Evolutionary conservation across 2,329 filamentous ascomycete genomes (phyloP).

Genomic region (Mollisiaceae sp.): DNA sequence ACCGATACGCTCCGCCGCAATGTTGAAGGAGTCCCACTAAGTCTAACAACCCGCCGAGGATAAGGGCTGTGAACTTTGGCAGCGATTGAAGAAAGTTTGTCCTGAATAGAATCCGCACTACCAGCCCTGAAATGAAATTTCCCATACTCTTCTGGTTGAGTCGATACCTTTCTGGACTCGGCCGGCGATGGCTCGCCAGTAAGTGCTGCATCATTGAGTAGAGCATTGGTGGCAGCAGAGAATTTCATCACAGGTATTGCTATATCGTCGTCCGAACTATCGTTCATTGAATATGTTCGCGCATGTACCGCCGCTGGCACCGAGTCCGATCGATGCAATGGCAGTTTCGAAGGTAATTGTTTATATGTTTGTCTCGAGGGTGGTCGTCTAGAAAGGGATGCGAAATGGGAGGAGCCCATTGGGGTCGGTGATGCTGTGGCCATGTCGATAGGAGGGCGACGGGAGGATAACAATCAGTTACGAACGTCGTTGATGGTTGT

Average conservation of each 20-base stretch:
- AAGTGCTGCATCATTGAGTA: slow-evolving; percentile 67
- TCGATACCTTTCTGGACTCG: slow-evolving; percentile 25
- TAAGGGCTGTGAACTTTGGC: slow-evolving; percentile 37
- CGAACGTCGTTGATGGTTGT: slow-evolving; percentile 24
- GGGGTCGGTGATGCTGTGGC: slow-evolving; percentile 62
- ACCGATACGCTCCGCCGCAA: slow-evolving; percentile 38
- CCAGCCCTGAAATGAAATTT: slow-evolving; percentile 30
- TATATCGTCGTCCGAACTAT: slow-evolving; percentile 95
- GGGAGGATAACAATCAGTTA: slow-evolving; percentile 25
- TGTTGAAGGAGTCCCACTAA: slow-evolving; percentile 42
- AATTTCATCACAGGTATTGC: slow-evolving; percentile 85
- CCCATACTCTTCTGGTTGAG: slow-evolving; percentile 26
- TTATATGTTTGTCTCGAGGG: slow-evolving; percentile 59
- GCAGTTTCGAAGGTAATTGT: slow-evolving; percentile 54
- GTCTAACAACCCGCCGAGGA: slow-evolving; percentile 39
- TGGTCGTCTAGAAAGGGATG: slow-evolving; percentile 54
- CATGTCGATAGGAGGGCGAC: slow-evolving; percentile 44
- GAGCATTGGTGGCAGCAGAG: slow-evolving; percentile 87
- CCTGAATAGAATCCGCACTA: slow-evolving; percentile 20
- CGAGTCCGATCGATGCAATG: slow-evolving; percentile 30
- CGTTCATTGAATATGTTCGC: slow-evolving; percentile 63
- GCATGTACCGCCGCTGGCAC: slow-evolving; percentile 38
- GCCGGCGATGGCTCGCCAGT: slow-evolving; percentile 36
- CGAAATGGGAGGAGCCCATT: slow-evolving; percentile 53
- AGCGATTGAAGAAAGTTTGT: slow-evolving; percentile 18